Base-by-base conservation (phyloP, 2,329 filamentous ascomycete species). In the Xylaria sp. region DNA sequence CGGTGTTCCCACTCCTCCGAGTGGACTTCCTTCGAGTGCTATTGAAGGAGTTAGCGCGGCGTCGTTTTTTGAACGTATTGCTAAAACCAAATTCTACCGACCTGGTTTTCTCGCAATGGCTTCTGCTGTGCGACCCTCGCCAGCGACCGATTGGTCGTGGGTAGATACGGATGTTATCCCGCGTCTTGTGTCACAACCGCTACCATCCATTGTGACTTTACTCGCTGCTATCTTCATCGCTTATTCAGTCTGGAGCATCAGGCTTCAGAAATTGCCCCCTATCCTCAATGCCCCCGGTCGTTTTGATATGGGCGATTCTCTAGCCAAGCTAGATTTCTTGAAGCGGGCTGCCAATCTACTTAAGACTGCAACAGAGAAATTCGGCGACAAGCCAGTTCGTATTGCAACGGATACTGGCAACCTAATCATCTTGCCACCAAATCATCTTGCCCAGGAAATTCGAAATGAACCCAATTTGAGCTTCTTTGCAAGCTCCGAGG, bases 381-480 rank as follows among this genome's bases (percentile, higher is more conserved):
- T 58, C 17, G 6, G 38, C 6, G 62, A 68, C 1, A 66, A 42
- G 13, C 68, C 68, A 15, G 66, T 70, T 46, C 66, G 68, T 23
- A 70, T 70, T 40, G 49, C 58, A 13, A 68, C 68, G 3, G 68
- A 70, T 48, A 66, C 65, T 9, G 68, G 68, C 15, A 54, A 58
- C 23, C 15, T 70, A 7, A 70, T 70, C 26, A 26, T 70, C 20
- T 36, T 70, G 13, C 68, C 68, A 7, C 68, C 68, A 11, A 70
- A 68, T 13, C 56, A 70, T 4, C 62, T 71, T 65, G 40, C 67
- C 10, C 63, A 65, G n/a, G 69, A 71, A 59, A 65, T 71, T 40
- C 69, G 69, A 36, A 71, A 71, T 31, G 49, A 71, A 11, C 60
- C 63, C 2, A 70, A 69, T 31, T 33, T 71, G 13, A 66, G 61